Conservation (phyloP, 1,139 yeast genomes). For the Blastobotrys raffinosifermentans region DNA sequence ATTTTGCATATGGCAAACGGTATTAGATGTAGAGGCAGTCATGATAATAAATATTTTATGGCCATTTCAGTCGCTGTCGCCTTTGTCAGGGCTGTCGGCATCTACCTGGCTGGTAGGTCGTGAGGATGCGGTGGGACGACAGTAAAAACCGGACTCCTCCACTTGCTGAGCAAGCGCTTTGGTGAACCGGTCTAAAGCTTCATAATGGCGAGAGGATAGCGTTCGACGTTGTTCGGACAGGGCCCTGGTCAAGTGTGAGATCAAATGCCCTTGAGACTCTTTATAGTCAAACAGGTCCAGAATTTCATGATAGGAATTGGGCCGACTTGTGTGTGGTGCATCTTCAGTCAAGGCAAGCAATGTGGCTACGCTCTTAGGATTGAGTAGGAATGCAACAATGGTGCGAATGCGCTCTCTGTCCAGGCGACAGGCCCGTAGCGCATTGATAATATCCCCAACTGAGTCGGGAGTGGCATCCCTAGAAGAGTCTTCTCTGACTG, state of each 20-base stretch:
- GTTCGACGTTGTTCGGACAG: background rate
- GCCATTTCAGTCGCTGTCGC: background rate
- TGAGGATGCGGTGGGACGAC: background rate
- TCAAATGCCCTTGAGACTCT: constrained; percentile 3
- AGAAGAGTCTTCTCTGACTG: background rate
- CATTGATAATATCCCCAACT: constrained; percentile 2
- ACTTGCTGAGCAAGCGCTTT: background rate
- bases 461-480: no score
- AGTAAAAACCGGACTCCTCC: background rate
- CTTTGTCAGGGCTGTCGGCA: constrained; percentile 4
- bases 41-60: background rate
- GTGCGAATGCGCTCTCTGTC: constrained; percentile 20
- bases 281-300: constrained; percentile 1
- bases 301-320: no score
- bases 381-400: constrained; percentile 8
- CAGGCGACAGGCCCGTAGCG: constrained; percentile 11
- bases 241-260: constrained; percentile 1
- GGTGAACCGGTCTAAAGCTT: background rate
- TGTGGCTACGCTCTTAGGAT: background rate
- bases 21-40: background rate
- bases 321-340: no score
- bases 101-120: constrained; percentile 1
- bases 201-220: background rate
- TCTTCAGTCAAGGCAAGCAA: background rate
- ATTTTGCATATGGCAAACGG: constrained; percentile 5